phyloP scores from a whole-genome alignment of 1,284 basidiomycete genomes.

The Xanthoconium separans region DNA sequence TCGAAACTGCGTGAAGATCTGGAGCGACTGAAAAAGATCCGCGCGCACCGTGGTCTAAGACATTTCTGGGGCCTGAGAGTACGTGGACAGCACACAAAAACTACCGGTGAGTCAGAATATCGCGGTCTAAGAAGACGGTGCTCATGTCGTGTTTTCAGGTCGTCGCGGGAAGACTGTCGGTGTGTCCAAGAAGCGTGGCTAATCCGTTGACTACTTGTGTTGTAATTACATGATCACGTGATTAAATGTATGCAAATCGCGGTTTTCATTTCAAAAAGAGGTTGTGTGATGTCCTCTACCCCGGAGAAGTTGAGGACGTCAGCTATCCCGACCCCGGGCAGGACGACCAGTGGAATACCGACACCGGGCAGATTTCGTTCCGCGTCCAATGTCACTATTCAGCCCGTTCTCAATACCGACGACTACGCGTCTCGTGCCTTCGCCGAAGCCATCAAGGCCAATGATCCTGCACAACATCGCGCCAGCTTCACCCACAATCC shows the following conservation, averaged over 20 bases:
- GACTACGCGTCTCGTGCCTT: conserved; percentile 67
- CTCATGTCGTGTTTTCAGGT: conserved; percentile 45
- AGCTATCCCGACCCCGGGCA: conserved; percentile 57
- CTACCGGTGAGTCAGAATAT: conserved; percentile 69
- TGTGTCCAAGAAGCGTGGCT: conserved; percentile 91
- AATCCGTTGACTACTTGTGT: conserved; percentile 30
- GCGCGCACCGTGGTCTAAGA: conserved; percentile 96
- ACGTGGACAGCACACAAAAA: conserved; percentile 99
- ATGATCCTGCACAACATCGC: conserved; percentile 73
- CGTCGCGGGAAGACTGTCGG: conserved; percentile 91
- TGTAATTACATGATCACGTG: conserved; percentile 24
- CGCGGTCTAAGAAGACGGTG: neutral
- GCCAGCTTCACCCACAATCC: conserved; percentile 37
- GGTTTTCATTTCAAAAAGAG: conserved; percentile 1
- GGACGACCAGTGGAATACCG: conserved; percentile 51
- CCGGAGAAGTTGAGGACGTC: conserved; percentile 55
- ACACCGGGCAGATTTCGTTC: conserved; percentile 71
- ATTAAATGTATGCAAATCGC: neutral
- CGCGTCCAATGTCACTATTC: conserved; percentile 48
- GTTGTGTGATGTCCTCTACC: conserved; percentile 39
- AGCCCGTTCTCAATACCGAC: conserved; percentile 37
- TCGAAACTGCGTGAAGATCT: conserved; percentile 99
- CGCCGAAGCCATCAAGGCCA: conserved; percentile 72
- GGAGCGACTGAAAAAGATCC: conserved; percentile 99
- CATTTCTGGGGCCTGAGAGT: conserved; percentile 97